Conservation (phyloP, 169 alveolate species). For the Cryptosporidium viatorum region DNA sequence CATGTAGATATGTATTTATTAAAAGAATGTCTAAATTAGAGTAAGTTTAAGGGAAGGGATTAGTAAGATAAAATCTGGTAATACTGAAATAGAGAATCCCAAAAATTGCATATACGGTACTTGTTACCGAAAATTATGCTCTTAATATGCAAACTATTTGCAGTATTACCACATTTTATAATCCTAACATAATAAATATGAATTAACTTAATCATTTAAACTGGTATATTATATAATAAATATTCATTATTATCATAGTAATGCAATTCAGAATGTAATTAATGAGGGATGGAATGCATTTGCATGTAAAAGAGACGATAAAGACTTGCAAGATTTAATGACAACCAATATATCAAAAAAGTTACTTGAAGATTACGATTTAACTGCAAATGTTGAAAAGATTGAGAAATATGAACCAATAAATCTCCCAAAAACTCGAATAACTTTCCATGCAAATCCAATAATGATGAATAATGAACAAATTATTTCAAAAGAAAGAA, state of each 20-base stretch:
- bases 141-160: too few relatives aligned
- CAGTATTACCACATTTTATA: not conserved
- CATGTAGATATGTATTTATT: conserved; percentile 23
- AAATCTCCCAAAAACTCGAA: conserved; percentile 48
- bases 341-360: conserved; percentile 9
- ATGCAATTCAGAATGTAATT: conserved; percentile 35
- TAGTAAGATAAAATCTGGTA: not conserved
- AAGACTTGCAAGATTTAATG: conserved; percentile 24
- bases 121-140: not conserved
- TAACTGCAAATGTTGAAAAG: not conserved
- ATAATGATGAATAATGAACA: not conserved
- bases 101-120: not conserved
- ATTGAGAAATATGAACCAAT: conserved; percentile 16
- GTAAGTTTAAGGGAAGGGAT: conserved; percentile 20
- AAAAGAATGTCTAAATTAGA: conserved; percentile 30
- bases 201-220: not conserved
- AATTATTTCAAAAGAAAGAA: not conserved
- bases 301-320: conserved; percentile 7
- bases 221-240: not conserved
- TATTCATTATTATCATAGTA: not conserved
- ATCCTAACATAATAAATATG: not conserved
- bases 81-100: not conserved
- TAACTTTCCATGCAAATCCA: conserved; percentile 68
- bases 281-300: conserved; percentile 57
- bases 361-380: conserved; percentile 28